Conservation (phyloP, 2,329 filamentous ascomycete species). For the Nemania bipapillata region DNA sequence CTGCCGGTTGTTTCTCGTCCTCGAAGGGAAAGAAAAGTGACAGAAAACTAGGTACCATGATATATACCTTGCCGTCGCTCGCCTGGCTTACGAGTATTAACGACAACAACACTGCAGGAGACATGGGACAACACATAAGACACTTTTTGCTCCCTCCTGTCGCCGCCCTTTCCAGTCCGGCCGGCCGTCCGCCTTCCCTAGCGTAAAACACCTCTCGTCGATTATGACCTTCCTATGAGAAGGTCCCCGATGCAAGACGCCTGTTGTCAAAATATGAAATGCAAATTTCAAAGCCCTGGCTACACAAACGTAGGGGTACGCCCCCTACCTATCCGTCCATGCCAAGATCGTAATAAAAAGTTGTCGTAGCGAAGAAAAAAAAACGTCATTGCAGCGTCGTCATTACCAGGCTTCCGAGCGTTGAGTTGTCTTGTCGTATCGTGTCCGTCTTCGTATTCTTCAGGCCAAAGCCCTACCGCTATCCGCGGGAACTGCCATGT, state of each 20-base stretch:
- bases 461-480: neutral
- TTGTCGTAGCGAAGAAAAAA: constrained; percentile 31
- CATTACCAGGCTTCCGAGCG: constrained; percentile 34
- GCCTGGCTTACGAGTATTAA: neutral
- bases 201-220: constrained; percentile 14
- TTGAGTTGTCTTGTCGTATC: neutral
- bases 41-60: constrained; percentile 14
- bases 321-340: constrained; percentile 30
- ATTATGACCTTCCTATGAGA: constrained; percentile 24
- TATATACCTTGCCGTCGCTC: constrained; percentile 24
- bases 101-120: constrained; percentile 23
- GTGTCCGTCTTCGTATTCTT: neutral
- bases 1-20: constrained; percentile 7
- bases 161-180: neutral
- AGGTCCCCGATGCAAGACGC: constrained; percentile 37
- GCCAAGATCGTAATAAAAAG: constrained; percentile 35
- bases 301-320: constrained; percentile 31
- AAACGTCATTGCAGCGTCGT: constrained; percentile 47
- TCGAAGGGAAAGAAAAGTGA: neutral
- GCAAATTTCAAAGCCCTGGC: constrained; percentile 36
- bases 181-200: constrained; percentile 21
- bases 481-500: neutral
- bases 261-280: constrained; percentile 41
- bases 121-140: constrained; percentile 28
- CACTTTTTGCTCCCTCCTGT: constrained; percentile 18